A percentile compares a stretch with the other conserved stretches of the same genome.
phyloP scores from a whole-genome alignment of 2,329 filamentous ascomycete genomes.

The Aspergillus pseudonomiae region DNA sequence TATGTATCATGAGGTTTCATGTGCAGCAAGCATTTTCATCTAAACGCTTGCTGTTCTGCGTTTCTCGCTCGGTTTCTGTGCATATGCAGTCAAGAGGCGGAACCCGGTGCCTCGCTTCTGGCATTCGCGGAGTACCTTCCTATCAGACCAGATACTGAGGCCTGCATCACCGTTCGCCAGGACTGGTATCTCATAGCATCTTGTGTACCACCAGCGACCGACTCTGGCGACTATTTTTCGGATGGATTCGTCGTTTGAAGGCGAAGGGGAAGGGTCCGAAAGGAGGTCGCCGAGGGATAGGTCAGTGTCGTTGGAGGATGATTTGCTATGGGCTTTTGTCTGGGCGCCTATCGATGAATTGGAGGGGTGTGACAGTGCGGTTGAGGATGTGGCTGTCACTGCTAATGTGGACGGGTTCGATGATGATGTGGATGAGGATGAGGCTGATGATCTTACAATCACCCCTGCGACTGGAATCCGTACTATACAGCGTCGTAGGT shows the following conservation, averaged over 20 bases:
- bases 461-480: constrained; percentile 52
- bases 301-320: constrained; percentile 42
- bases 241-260: constrained; percentile 78
- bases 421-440: constrained; percentile 43
- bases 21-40: neutral
- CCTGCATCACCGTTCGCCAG: constrained; percentile 52
- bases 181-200: constrained; percentile 79
- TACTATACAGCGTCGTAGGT: constrained; percentile 53
- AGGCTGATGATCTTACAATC: constrained; percentile 45
- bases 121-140: constrained; percentile 76
- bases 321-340: constrained; percentile 28
- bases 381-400: constrained; percentile 29
- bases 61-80: constrained; percentile 69
- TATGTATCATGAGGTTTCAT: constrained; percentile 7
- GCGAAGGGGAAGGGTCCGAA: constrained; percentile 68
- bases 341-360: constrained; percentile 26
- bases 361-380: constrained; percentile 26
- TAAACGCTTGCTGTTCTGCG: constrained; percentile 49
- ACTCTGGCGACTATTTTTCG: constrained; percentile 90
- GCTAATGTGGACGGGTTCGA: constrained; percentile 39
- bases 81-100: constrained; percentile 88
- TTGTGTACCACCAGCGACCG: constrained; percentile 93
- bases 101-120: constrained; percentile 84
- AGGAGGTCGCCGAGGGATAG: constrained; percentile 69
- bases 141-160: constrained; percentile 78